Evolutionary conservation across 2,329 filamentous ascomycete genomes (phyloP).

Genomic region (Xenosphaeropsis pyriputrescens): DNA sequence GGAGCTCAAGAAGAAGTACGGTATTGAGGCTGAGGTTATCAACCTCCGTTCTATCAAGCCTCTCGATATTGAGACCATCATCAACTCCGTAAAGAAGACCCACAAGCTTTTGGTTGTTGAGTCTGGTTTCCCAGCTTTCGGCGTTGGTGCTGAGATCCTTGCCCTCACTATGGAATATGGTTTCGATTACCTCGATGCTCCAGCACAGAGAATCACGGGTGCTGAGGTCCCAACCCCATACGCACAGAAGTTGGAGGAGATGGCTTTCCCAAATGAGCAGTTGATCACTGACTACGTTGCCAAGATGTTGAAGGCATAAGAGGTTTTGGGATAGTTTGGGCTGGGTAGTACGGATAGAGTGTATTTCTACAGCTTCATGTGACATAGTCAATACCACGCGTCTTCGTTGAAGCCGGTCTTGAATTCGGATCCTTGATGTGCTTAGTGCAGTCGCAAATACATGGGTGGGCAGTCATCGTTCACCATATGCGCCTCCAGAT

Average conservation of each 20-base stretch:
- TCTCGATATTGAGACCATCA: conserved; percentile 84
- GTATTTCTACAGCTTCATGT: not conserved
- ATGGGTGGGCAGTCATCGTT: too few relatives aligned
- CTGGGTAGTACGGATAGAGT: not conserved
- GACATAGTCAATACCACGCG: not conserved
- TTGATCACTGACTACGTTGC: conserved; percentile 79
- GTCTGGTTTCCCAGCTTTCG: conserved; percentile 91
- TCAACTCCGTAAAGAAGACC: conserved; percentile 98
- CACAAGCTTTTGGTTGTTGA: conserved; percentile 82
- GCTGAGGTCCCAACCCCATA: conserved; percentile 97
- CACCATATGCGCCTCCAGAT: too few relatives aligned
- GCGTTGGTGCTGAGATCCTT: conserved; percentile 83
- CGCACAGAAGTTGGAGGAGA: conserved; percentile 80
- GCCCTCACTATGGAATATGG: conserved; percentile 94
- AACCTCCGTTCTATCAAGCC: conserved; percentile 98
- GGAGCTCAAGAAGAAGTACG: conserved; percentile 89
- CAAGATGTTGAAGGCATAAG: conserved; percentile 68
- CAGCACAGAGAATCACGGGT: conserved; percentile 85
- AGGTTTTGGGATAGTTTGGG: not conserved
- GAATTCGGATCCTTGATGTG: too few relatives aligned
- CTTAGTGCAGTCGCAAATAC: too few relatives aligned
- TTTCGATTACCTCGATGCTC: conserved; percentile 93
- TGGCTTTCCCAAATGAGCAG: conserved; percentile 84
- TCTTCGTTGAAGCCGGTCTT: too few relatives aligned
- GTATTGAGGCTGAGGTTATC: conserved; percentile 89